phyloP scores from a whole-genome alignment of 2,329 filamentous ascomycete genomes.

The Phialemoniopsis sp. region DNA sequence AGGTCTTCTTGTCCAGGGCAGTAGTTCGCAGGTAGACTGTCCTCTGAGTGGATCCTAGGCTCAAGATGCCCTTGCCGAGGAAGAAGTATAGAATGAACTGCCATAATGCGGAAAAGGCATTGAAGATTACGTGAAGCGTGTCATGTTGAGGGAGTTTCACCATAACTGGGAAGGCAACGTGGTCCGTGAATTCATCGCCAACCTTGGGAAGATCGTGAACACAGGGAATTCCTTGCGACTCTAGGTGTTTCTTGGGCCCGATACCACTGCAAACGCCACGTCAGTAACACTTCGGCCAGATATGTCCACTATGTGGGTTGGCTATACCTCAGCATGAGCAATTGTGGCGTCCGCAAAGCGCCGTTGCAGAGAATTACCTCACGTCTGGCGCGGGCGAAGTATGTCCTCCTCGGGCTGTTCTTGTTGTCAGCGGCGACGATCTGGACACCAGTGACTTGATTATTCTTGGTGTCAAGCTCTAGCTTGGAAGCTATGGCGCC shows the following conservation, averaged over 20 bases:
- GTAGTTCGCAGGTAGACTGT: conserved; percentile 18
- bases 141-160: conserved; percentile 18
- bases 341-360: conserved; percentile 20
- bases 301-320: no score
- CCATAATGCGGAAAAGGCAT: conserved; percentile 17
- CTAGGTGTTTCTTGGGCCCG: conserved; percentile 15
- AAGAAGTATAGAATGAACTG: conserved; percentile 21
- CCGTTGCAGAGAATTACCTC: conserved; percentile 25
- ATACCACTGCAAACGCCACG: conserved; percentile 20
- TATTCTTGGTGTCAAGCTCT: conserved; percentile 11
- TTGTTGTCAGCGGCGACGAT: conserved; percentile 7
- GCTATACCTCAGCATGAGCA: conserved; percentile 19
- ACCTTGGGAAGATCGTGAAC: conserved; percentile 18
- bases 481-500: conserved; percentile 20
- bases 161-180: conserved; percentile 18
- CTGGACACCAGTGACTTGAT: conserved; percentile 17
- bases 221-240: conserved; percentile 13
- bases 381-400: conserved; percentile 15
- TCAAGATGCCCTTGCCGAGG: conserved; percentile 18
- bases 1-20: conserved; percentile 19
- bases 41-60: conserved; percentile 9
- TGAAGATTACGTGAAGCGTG: conserved; percentile 14
- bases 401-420: conserved; percentile 2
- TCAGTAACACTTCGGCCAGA: no score
- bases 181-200: conserved; percentile 19